Evolutionary conservation across 257 asterid genomes (phyloP), one percentile per base, ranked within the genome.

Genomic region (Penstemon eatonii): DNA sequence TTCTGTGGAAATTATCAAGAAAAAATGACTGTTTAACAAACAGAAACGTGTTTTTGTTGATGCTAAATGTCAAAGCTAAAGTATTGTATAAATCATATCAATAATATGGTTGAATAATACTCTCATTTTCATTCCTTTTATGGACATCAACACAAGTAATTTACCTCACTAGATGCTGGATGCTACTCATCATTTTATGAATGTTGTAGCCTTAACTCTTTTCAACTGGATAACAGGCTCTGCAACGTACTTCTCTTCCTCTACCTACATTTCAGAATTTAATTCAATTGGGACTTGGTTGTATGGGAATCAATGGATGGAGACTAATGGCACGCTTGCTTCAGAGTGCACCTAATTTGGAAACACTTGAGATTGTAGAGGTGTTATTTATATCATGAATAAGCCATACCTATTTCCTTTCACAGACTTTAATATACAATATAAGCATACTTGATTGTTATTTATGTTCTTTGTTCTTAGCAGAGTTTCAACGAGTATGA

Each of bases 231-330:
- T 62, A 18, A 25, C 67, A 62, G 55, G 67, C 39, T 44, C 42
- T 62, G 55, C 42, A 45, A 4, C 55, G 5, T 7, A 4, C n/a
- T 1, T 45, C 15, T 9, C 5, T 15, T 0, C 55, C 2, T 7
- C 19, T 62, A 5, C 67, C 67, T 43, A 8, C 2, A 36, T 62
- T 62, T 62, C 55, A 44, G 15, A 62, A 63, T 46, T 46, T 63
- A 19, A 63, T 15, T 33, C 2, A 1, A 9, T 10, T 46, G 13
- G 18, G 3, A 25, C 56, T 63, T 9, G 42, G 42, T 10, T 2
- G 25, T 56, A 1, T 61, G 11, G 8, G 33, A 44, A 3, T 0
- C 36, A 18, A 1, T 40, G 50, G 40, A 42, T 63, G 68, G 68
- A 3, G 7, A 10, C 4, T 63, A 25, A 19, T 63, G 44, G 40